Evolutionary conservation across 225 moss, liverwort and hornwort species (phyloP).

Genomic region (Polytrichum commune): DNA sequence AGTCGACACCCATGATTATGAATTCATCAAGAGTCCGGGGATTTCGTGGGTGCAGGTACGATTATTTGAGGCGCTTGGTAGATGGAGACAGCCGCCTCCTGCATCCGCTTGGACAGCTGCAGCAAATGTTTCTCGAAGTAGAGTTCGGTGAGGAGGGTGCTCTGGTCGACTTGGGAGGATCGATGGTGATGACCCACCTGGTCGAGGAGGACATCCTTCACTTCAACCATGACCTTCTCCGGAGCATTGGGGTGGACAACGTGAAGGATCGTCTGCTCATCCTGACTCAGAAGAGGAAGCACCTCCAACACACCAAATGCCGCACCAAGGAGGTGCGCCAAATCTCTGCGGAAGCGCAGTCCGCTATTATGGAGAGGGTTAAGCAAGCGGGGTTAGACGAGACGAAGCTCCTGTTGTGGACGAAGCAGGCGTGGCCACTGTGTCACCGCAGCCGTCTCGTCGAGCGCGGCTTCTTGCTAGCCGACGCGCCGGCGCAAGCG

Average conservation of each 20-base stretch:
- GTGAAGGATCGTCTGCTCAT: slow-evolving; percentile 45
- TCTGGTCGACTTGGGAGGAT: slow-evolving; percentile 44
- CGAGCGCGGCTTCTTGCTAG: slow-evolving; percentile 20
- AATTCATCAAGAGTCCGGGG: too few species aligned
- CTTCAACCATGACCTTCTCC: slow-evolving; percentile 45
- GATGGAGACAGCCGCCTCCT: too few species aligned
- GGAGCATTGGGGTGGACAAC: slow-evolving; percentile 41
- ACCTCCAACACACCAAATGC: slow-evolving; percentile 12
- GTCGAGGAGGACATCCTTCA: slow-evolving; percentile 39
- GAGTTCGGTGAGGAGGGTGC: slow-evolving; percentile 42
- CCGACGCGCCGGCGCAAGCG: slow-evolving; percentile 16
- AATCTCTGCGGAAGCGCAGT: slow-evolving; percentile 20
- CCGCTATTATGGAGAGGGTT: slow-evolving; percentile 28
- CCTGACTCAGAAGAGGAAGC: slow-evolving; percentile 32
- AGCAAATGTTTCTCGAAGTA: slow-evolving; percentile 26
- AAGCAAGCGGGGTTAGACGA: slow-evolving; percentile 17
- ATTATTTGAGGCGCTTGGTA: too few species aligned
- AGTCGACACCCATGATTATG: too few species aligned
- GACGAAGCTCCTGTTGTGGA: slow-evolving; percentile 31
- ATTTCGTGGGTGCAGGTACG: too few species aligned
- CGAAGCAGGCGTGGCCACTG: slow-evolving; percentile 30
- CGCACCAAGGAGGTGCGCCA: slow-evolving; percentile 3
- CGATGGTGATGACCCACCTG: slow-evolving; percentile 29
- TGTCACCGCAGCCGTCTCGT: slow-evolving; percentile 20
- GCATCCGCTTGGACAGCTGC: not conserved